Base-by-base conservation (phyloP, 208 protist species). In the Leishmania major region DNA sequence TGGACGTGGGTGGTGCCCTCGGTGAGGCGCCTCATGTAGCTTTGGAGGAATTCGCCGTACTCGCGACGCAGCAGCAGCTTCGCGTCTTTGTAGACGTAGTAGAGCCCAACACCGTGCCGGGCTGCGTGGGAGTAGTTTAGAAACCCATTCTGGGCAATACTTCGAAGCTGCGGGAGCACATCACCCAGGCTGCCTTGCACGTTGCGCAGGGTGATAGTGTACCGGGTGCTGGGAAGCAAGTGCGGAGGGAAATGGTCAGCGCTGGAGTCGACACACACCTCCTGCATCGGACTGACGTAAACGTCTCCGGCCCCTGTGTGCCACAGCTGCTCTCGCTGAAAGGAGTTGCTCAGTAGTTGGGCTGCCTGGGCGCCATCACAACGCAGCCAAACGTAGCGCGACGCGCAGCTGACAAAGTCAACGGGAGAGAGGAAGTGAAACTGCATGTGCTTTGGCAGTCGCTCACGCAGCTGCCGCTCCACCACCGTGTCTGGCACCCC, bases 81-180 rank as follows among this genome's bases (percentile, higher is more conserved):
- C 1, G 86, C 92, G 64, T 87, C 87, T 45, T 93, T 80, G 87
- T 93, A 97, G 72, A 90, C 80, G 43, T 84, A 87, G 57, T 83
- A 86, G 25, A 90, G 80, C 3, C 90, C 84, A 19, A 92, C 72
- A 28, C 94, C 94, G 79, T 97, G 94, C 0, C 93, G 89, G 0
- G 90, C 94, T 2, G 94, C 78, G 87, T 97, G 93, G 17, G 73
- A 80, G 88, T 95, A 97, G 85, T 97, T 97, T 25, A 95, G 40
- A 66, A 94, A 92, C 15, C 94, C 94, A 64, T 83, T 45, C 28
- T 62, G 55, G 51, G 77, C 71, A 3, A 97, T 25, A 45, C 75
- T 75, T 37, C 89, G 89, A 19, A 97, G 88, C 69, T 85, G 87
- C 2, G 89, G 86, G 70, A 97, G 88, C n/a, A 97, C 78, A 75